Evolutionary conservation across 2,329 filamentous ascomycete genomes (phyloP).

Genomic region (Tricladium varicosporioides): DNA sequence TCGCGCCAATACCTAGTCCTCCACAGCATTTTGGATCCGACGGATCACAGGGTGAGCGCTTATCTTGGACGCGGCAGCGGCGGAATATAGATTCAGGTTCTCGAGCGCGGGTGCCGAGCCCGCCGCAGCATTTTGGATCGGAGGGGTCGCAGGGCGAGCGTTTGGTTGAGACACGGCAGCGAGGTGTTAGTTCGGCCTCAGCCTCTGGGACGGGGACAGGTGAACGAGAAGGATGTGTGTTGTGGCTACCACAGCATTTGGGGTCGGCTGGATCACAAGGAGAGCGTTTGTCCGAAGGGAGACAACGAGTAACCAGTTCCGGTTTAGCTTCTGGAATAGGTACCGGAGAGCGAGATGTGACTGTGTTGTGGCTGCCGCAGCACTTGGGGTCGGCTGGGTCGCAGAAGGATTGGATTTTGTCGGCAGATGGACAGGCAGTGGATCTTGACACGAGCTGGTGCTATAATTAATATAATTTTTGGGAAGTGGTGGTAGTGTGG

Average conservation of each 20-base stretch:
- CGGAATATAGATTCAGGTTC: constrained; percentile 17
- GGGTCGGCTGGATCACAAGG: constrained; percentile 60
- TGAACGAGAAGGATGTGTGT: constrained; percentile 25
- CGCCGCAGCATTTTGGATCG: constrained; percentile 62
- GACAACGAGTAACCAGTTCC: constrained; percentile 43
- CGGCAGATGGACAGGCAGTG: constrained; percentile 50
- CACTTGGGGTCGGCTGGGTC: constrained; percentile 60
- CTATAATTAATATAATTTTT: background rate
- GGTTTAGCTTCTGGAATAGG: too few species aligned
- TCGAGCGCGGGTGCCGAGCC: constrained; percentile 41
- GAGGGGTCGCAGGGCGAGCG: constrained; percentile 58
- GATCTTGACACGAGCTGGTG: constrained; percentile 54
- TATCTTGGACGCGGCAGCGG: constrained; percentile 52
- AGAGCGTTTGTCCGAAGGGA: constrained; percentile 50
- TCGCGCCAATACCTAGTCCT: too few species aligned
- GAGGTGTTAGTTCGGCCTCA: constrained; percentile 27
- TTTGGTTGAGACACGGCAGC: constrained; percentile 52
- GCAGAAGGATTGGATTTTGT: constrained; percentile 59
- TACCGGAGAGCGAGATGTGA: too few species aligned
- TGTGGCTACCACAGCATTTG: constrained; percentile 60
- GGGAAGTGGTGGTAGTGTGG: background rate
- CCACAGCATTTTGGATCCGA: constrained; percentile 52
- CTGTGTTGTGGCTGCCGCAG: constrained; percentile 52
- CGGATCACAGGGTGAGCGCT: constrained; percentile 59
- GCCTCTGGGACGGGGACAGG: too few species aligned